Evolutionary conservation across 345 rosid genomes (phyloP).

Genomic region (Diplotaxis tenuifolia): DNA sequence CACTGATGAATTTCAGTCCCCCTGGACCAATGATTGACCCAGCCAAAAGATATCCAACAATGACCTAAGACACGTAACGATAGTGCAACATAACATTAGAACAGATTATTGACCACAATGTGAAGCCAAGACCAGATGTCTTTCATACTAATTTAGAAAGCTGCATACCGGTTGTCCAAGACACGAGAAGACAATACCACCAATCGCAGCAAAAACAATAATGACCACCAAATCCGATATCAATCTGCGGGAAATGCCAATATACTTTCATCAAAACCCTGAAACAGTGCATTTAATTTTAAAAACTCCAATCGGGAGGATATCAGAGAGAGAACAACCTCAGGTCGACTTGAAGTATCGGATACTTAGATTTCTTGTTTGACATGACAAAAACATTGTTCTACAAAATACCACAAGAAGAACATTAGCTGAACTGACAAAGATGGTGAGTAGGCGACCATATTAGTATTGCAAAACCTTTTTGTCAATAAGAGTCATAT

Average conservation of each 20-base stretch:
- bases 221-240: conserved; percentile 94
- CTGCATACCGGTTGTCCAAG: conserved; percentile 96
- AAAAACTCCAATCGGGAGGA: neutral
- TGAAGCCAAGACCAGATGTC: conserved; percentile 9
- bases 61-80: conserved; percentile 49
- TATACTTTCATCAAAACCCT: conserved; percentile 25
- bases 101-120: neutral
- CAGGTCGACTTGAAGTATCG: conserved; percentile 95
- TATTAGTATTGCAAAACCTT: conserved; percentile 45
- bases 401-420: conserved; percentile 42
- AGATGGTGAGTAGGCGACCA: neutral
- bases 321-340: conserved; percentile 50
- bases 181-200: conserved; percentile 91
- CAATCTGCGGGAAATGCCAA: conserved; percentile 52
- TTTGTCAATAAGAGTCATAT: conserved; percentile 84
- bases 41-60: conserved; percentile 97
- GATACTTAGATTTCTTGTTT: conserved; percentile 96
- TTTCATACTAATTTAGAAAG: conserved; percentile 13
- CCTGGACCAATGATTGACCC: conserved; percentile 98
- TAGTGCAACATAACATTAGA: conserved; percentile 11
- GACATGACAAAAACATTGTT: conserved; percentile 97
- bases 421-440: conserved; percentile 10
- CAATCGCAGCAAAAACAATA: conserved; percentile 98
- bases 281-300: conserved; percentile 4
- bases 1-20: conserved; percentile 92